These are phyloP conservation scores for Escovopsis sp. DNA, from an alignment of 2,329 filamentous ascomycete species.

Conservation along the genomic window DNA sequence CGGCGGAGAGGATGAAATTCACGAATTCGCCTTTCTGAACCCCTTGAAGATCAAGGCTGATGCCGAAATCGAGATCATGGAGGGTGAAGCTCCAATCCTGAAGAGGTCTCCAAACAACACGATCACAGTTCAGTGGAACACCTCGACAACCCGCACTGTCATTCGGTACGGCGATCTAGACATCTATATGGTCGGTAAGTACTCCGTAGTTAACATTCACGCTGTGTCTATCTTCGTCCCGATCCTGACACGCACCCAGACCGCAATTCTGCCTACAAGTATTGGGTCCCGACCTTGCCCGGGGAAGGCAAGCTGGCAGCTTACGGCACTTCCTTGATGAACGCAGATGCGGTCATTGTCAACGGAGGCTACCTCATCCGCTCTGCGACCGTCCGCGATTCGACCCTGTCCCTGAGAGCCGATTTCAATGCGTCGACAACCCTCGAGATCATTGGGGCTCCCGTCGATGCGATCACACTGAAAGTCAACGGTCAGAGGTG, in stretches of 20 bases:
- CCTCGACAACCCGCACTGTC: conserved; percentile 14
- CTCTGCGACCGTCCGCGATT: conserved; percentile 38
- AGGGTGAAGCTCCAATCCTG: conserved; percentile 16
- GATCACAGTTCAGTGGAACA: conserved; percentile 18
- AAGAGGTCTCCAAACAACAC: conserved; percentile 8
- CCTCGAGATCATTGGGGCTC: conserved; percentile 54
- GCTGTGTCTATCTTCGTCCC: no score
- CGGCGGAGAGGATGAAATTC: conserved; percentile 43
- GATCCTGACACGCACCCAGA: conserved; percentile 23
- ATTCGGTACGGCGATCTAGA: conserved; percentile 24
- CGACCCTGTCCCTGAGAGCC: conserved; percentile 47
- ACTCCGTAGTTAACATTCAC: not conserved
- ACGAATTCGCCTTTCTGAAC: conserved; percentile 40
- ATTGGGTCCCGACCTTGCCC: conserved; percentile 48
- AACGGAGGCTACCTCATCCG: conserved; percentile 51
- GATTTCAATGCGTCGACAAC: conserved; percentile 58
- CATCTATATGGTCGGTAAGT: conserved; percentile 24
- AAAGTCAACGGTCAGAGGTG: conserved; percentile 25
- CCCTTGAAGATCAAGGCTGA: conserved; percentile 9
- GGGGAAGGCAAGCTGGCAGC: conserved; percentile 12
- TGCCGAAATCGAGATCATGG: conserved; percentile 5
- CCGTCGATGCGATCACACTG: conserved; percentile 30
- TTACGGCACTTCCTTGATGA: conserved; percentile 22
- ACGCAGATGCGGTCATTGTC: conserved; percentile 36
- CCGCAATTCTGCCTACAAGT: conserved; percentile 52